A percentile compares a stretch with the other conserved stretches of the same genome.
Evolutionary conservation across 2,329 filamentous ascomycete species (phyloP).

Genomic region (Pestalotiopsis sp.): DNA sequence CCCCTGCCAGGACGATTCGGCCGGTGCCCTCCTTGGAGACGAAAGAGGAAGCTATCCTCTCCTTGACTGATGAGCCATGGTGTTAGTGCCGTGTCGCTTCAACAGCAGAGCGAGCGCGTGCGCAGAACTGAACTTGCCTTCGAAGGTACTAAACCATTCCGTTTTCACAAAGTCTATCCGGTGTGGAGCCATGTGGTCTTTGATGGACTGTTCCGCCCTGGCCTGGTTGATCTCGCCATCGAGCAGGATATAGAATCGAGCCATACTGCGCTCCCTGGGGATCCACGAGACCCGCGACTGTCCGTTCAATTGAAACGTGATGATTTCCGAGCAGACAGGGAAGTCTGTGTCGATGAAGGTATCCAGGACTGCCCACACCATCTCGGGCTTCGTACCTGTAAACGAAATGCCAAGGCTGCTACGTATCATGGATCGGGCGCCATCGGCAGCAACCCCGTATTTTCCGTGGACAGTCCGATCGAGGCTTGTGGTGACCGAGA

Average conservation of each 20-base stretch:
- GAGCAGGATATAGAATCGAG: conserved; percentile 46
- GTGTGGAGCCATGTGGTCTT: conserved; percentile 43
- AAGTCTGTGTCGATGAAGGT: conserved; percentile 51
- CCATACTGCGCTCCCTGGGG: conserved; percentile 46
- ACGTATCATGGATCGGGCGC: conserved; percentile 49
- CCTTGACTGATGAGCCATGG: conserved; percentile 36
- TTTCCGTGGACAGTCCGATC: conserved; percentile 33
- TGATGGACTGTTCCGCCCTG: conserved; percentile 41
- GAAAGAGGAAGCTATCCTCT: conserved; percentile 39
- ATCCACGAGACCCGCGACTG: conserved; percentile 50
- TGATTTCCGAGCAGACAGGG: conserved; percentile 44
- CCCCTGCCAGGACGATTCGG: conserved; percentile 53
- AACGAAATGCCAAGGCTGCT: conserved; percentile 38
- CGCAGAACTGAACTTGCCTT: conserved; percentile 31
- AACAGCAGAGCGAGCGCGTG: background rate
- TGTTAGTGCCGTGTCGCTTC: background rate
- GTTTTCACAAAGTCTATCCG: conserved; percentile 41
- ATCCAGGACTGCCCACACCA: conserved; percentile 50
- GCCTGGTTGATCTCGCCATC: conserved; percentile 44
- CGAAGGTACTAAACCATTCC: conserved; percentile 52
- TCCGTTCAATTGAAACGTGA: conserved; percentile 45
- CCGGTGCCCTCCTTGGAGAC: conserved; percentile 39
- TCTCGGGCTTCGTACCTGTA: conserved; percentile 47
- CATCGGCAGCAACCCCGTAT: conserved; percentile 54
- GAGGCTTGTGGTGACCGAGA: conserved; percentile 28